Conservation (phyloP, 2,329 filamentous ascomycete species). For the Penicillium italicum region DNA sequence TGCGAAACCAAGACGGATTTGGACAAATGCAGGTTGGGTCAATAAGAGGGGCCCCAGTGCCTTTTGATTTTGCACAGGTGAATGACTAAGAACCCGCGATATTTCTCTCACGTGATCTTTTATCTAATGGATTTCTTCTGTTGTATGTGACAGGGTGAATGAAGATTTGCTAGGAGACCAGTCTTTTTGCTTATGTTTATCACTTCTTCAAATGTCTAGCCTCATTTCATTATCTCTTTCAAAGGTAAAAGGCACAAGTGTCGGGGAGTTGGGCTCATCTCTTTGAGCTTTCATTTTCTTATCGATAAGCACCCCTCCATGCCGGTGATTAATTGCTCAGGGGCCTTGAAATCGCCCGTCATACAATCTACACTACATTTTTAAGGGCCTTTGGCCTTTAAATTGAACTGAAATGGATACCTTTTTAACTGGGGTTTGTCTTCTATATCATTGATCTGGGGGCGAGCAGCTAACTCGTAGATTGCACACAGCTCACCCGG, state of each 20-base stretch:
- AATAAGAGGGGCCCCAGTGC: slow-evolving; percentile 19
- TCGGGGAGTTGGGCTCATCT: not conserved
- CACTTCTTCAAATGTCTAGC: not conserved
- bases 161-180: not conserved
- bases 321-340: not conserved
- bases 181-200: not conserved
- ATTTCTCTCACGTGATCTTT: slow-evolving; percentile 16
- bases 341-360: slow-evolving; percentile 1
- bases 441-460: not conserved
- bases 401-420: slow-evolving; percentile 62
- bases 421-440: slow-evolving; percentile 56
- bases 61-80: slow-evolving; percentile 25
- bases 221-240: not conserved
- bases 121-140: not conserved
- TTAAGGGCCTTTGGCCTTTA: slow-evolving; percentile 2
- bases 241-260: not conserved
- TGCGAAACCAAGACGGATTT: slow-evolving; percentile 22
- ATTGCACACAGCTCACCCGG: slow-evolving; percentile 54
- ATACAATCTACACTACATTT: slow-evolving; percentile 1
- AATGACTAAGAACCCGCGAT: slow-evolving; percentile 24
- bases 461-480: slow-evolving; percentile 22
- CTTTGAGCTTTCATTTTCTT: slow-evolving; percentile 7
- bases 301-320: slow-evolving; percentile 11
- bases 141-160: not conserved
- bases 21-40: slow-evolving; percentile 12